These are phyloP conservation scores for Zostera marina DNA, from an alignment of 116 monocot species.

Conservation along the genomic window DNA sequence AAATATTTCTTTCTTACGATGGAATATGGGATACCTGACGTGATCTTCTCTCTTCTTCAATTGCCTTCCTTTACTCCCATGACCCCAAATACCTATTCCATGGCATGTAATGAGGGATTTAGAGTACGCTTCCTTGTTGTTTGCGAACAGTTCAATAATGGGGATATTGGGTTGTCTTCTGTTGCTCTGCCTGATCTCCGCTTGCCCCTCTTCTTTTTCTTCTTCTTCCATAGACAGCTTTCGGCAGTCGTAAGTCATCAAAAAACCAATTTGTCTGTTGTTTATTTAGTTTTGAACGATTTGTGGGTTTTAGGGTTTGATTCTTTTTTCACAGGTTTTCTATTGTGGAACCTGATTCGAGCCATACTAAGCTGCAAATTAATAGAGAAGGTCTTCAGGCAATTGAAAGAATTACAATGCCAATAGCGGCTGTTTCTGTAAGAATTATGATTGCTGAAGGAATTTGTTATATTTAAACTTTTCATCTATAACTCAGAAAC, in stretches of 20 bases:
- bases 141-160: not conserved
- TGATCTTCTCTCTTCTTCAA: not conserved
- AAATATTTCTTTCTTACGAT: not conserved
- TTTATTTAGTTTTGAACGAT: not conserved
- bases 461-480: not conserved
- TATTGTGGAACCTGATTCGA: conserved; percentile 87
- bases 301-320: not conserved
- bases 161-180: not conserved
- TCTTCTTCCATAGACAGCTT: not conserved
- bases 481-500: not conserved
- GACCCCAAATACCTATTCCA: not conserved
- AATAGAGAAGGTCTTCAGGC: conserved; percentile 69
- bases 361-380: conserved; percentile 83
- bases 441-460: conserved; percentile 8
- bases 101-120: not conserved
- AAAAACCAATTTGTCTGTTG: too few relatives aligned
- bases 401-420: conserved; percentile 67
- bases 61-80: not conserved
- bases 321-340: conserved; percentile 47
- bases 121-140: not conserved
- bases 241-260: not conserved
- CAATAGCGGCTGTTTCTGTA: conserved; percentile 83
- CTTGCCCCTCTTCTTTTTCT: not conserved
- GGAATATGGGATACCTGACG: not conserved
- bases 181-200: not conserved